A percentile compares a stretch with the other conserved stretches of the same genome.
Conservation (phyloP, 2,329 filamentous ascomycete species). For the Ciborinia camelliae region DNA sequence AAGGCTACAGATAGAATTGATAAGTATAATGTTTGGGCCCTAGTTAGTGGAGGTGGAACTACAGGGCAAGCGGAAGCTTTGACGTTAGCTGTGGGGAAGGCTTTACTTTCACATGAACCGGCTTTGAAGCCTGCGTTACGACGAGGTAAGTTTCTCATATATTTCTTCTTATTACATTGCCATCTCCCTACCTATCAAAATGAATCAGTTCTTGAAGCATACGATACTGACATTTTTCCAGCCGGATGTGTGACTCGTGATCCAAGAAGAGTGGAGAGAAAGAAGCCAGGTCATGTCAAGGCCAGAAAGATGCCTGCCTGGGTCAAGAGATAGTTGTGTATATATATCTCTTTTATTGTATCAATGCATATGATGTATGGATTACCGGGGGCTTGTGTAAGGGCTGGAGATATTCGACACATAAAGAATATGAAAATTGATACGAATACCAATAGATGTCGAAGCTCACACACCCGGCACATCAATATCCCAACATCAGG, state of each 20-base stretch:
- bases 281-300: conserved; percentile 95
- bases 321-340: conserved; percentile 67
- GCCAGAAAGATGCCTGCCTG: conserved; percentile 97
- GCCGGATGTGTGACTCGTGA: conserved; percentile 92
- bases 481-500: neutral
- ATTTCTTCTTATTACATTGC: conserved; percentile 1
- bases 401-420: neutral
- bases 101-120: conserved; percentile 86
- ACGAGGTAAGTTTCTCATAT: conserved; percentile 66
- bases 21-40: conserved; percentile 95
- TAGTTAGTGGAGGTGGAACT: conserved; percentile 80
- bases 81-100: conserved; percentile 84
- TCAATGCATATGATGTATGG: conserved; percentile 16
- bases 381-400: neutral
- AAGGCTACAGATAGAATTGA: conserved; percentile 78
- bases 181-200: conserved; percentile 12
- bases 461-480: neutral
- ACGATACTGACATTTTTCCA: conserved; percentile 44
- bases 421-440: conserved; percentile 3
- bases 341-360: conserved; percentile 37
- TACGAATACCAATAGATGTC: neutral
- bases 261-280: conserved; percentile 88
- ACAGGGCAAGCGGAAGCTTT: conserved; percentile 96
- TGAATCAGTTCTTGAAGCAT: neutral
- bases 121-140: conserved; percentile 82